Evolutionary conservation across 169 alveolate genomes (phyloP), one percentile per base, ranked within the genome.

Genomic region (Eimeria maxima): DNA sequence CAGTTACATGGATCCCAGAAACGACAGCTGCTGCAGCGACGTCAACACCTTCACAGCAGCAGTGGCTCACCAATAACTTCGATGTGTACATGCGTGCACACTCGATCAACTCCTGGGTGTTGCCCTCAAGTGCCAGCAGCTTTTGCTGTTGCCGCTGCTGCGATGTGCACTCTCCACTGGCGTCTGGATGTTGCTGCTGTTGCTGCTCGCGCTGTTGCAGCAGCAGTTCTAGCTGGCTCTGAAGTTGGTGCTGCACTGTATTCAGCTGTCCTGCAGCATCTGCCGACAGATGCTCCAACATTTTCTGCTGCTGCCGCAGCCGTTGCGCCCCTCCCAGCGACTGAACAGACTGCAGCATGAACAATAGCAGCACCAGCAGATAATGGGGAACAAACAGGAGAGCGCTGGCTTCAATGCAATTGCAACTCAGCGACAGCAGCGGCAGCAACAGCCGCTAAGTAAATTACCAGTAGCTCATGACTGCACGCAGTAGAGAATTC

Each of bases 241-340:
- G 89, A 45, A 80, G 89, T 27, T 80, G 89, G 44, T 47, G 89
- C 65, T 80, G 89, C 89, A 80, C 89, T 47, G 89, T 80, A 69
- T 13, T 53, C 89, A 83, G 74, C 71, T 83, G 91, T n/a, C 29
- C 50, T 27, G 74, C 45, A 55, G 91, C 91, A 55, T 53, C 76
- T 53, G 74, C 76, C 3, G 91, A 83, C 57, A 55, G 74, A 16
- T 55, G 74, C 76, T 55, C 69, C 47, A 83, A 60, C 76, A 55
- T 29, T 83, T 53, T 55, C 55, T 83, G 91, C 91, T 83, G 91
- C 74, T 83, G 91, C 71, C 91, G 18, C 91, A 83, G 91, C 91
- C 91, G 42, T 29, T 83, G 91, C 47, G 91, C 76, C 60, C 91
- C 91, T 29, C 91, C 91, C 53, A 83, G 44, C 7, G 91, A 83